Evolutionary conservation across 2,329 filamentous ascomycete genomes (phyloP).

Genomic region (Gyromitra esculenta): DNA sequence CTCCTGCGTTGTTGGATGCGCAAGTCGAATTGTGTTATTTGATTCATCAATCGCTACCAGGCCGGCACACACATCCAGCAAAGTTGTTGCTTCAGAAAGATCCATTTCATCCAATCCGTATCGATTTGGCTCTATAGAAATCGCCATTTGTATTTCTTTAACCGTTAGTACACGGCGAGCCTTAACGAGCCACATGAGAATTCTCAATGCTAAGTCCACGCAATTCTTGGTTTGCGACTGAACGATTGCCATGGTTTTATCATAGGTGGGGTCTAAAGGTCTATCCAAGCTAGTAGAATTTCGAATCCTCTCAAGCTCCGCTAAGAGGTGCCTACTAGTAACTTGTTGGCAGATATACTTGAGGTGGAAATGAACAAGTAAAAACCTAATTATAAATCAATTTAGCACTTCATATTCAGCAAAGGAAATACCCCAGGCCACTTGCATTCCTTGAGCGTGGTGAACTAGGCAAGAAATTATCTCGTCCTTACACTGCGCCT

Average conservation of each 20-base stretch:
- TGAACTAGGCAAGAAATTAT: not conserved
- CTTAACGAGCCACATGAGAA: slow-evolving; percentile 29
- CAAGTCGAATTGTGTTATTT: slow-evolving; percentile 57
- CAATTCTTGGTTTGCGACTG: slow-evolving; percentile 5
- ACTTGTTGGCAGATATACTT: slow-evolving; percentile 12
- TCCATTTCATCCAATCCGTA: slow-evolving; percentile 11
- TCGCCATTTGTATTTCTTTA: slow-evolving; percentile 29
- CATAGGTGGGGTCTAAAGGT: not conserved
- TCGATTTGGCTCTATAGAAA: slow-evolving; percentile 10
- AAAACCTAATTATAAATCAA: slow-evolving; percentile 1
- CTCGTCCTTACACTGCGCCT: not conserved
- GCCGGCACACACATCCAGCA: slow-evolving; percentile 57
- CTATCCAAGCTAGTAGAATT: not conserved
- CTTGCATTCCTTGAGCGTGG: not conserved
- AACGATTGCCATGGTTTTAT: not conserved
- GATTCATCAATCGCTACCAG: slow-evolving; percentile 58
- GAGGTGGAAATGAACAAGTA: slow-evolving; percentile 4
- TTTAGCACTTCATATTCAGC: not conserved
- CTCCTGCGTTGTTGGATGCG: slow-evolving; percentile 58
- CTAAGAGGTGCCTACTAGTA: not conserved
- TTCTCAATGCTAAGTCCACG: slow-evolving; percentile 6
- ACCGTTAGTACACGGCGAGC: slow-evolving; percentile 24
- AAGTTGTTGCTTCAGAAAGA: slow-evolving; percentile 4
- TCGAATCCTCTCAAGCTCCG: slow-evolving; percentile 4
- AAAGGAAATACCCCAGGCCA: not conserved